Conservation (phyloP, 75 land plant genomes). For the Cunninghamia lanceolata region DNA sequence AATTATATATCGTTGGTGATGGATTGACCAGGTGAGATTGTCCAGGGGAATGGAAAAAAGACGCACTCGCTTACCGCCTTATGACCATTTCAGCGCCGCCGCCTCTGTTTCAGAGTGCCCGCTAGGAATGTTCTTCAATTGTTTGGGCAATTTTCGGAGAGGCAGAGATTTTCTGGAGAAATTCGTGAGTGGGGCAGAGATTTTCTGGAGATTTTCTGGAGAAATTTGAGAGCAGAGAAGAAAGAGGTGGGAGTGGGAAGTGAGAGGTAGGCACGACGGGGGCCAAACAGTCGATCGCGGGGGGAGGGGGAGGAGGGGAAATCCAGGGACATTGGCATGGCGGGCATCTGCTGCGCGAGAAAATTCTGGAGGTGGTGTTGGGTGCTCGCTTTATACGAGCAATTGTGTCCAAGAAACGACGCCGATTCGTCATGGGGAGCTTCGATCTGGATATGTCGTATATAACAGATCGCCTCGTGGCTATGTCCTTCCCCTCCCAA, state of each 20-base stretch:
- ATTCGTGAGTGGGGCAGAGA: not conserved
- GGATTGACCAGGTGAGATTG: not conserved
- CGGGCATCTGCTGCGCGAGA: slow-evolving; percentile 17
- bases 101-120: not conserved
- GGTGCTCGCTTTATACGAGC: slow-evolving; percentile 36
- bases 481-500: slow-evolving; percentile 78
- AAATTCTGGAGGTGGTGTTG: slow-evolving; percentile 14
- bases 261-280: slow-evolving; percentile 4
- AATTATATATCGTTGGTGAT: not conserved
- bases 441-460: slow-evolving; percentile 78
- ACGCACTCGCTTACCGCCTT: not conserved
- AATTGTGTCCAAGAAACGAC: slow-evolving; percentile 62
- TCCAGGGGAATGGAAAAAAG: not conserved
- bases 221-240: not conserved
- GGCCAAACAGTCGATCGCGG: not conserved
- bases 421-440: slow-evolving; percentile 56
- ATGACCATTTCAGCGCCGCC: not conserved
- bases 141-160: not conserved
- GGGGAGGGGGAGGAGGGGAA: not conserved
- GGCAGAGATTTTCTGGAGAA: not conserved
- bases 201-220: too few relatives aligned
- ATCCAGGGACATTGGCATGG: not conserved
- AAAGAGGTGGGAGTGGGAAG: not conserved
- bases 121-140: not conserved
- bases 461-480: slow-evolving; percentile 57